Percentiles rank a stretch among this genome's conserved stretches.
These are phyloP conservation scores for Aquilaria sinensis DNA, from an alignment of 345 rosid species.

Conservation along the genomic window DNA sequence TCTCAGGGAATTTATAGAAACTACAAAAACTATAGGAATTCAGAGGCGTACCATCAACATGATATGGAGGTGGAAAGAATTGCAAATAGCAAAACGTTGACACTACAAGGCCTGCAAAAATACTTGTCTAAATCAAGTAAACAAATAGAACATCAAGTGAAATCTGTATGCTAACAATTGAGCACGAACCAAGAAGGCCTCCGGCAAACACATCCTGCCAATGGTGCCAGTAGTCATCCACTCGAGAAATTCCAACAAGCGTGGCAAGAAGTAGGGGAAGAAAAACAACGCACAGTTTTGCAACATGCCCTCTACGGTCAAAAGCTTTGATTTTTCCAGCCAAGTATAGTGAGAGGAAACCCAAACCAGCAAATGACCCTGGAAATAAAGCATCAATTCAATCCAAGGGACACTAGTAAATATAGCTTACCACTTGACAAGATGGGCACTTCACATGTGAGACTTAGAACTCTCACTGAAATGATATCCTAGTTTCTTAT, in stretches of 20 bases:
- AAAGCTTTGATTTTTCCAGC: slow-evolving; percentile 67
- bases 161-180: neutral
- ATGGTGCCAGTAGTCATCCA: slow-evolving; percentile 88
- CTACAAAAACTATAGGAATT: neutral
- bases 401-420: neutral
- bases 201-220: slow-evolving; percentile 89
- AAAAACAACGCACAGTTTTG: slow-evolving; percentile 57
- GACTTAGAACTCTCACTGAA: no score
- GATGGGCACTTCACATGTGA: no score
- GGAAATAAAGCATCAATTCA: slow-evolving; percentile 9
- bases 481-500: no score
- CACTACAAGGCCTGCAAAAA: slow-evolving; percentile 40
- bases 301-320: slow-evolving; percentile 66
- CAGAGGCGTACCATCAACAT: slow-evolving; percentile 36
- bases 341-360: slow-evolving; percentile 51
- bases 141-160: slow-evolving; percentile 7
- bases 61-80: slow-evolving; percentile 67
- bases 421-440: no score
- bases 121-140: slow-evolving; percentile 1
- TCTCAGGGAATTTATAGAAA: neutral
- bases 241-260: slow-evolving; percentile 71
- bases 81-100: slow-evolving; percentile 70
- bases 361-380: slow-evolving; percentile 76
- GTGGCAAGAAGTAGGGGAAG: slow-evolving; percentile 62
- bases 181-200: slow-evolving; percentile 53